Evolutionary conservation across 305 asterid genomes (phyloP).

Genomic region (Fraxinus sp.): DNA sequence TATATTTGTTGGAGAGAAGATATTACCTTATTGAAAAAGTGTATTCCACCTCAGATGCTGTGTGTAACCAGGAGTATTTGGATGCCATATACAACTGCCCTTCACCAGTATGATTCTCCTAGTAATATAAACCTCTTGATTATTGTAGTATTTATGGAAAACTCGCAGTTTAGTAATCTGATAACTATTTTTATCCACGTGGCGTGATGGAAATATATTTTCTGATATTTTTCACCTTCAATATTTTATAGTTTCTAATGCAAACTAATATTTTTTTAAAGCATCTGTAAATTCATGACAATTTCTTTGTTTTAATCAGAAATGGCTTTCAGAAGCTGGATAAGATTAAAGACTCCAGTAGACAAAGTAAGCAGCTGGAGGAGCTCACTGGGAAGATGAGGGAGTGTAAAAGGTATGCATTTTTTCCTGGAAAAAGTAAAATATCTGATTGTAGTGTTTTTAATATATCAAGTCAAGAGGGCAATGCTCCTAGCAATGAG

Average conservation of each 20-base stretch:
- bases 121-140: not conserved
- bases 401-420: conserved; percentile 84
- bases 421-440: not conserved
- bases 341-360: conserved; percentile 85
- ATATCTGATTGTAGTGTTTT: not conserved
- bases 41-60: not conserved
- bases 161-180: not conserved
- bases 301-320: conserved; percentile 38
- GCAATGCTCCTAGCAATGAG: not conserved
- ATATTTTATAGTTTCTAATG: conserved; percentile 7
- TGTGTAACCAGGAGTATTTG: not conserved
- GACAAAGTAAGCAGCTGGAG: conserved; percentile 96
- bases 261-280: not conserved
- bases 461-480: not conserved
- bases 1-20: not conserved
- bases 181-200: not conserved
- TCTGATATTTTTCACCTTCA: not conserved
- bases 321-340: conserved; percentile 98
- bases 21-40: not conserved
- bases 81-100: conserved; percentile 3
- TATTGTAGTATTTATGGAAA: not conserved
- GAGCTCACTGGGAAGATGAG: conserved; percentile 96
- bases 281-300: conserved; percentile 9
- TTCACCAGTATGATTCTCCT: not conserved
- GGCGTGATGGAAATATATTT: not conserved